Conservation (phyloP, 1,284 basidiomycete species). For the Pholiota adiposa region DNA sequence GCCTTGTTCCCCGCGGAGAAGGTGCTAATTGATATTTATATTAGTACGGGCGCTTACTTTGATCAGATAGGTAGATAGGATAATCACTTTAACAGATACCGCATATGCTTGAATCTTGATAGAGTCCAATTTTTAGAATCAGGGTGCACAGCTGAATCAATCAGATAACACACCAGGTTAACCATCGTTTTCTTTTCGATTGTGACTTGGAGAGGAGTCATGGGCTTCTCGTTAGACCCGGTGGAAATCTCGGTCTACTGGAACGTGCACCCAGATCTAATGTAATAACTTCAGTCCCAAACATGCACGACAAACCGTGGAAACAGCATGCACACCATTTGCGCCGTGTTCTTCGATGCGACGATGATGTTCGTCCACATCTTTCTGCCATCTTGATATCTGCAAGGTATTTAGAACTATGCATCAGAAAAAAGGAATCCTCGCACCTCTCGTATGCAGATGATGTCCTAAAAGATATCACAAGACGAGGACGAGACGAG, state of each 20-base stretch:
- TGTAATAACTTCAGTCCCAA: not conserved
- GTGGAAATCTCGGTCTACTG: constrained; percentile 45
- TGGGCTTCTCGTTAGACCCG: constrained; percentile 26
- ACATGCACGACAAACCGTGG: not conserved
- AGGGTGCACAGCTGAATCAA: too few relatives aligned
- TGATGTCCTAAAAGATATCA: constrained; percentile 66
- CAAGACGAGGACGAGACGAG: constrained; percentile 67
- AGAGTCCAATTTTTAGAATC: too few relatives aligned
- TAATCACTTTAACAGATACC: constrained; percentile 28
- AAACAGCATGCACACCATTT: constrained; percentile 43
- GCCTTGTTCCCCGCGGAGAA: constrained; percentile 60
- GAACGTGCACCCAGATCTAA: constrained; percentile 66
- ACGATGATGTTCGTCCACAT: constrained; percentile 61
- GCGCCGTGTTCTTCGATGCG: constrained; percentile 54
- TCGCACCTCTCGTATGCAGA: constrained; percentile 68
- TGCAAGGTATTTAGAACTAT: constrained; percentile 21
- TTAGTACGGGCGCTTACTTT: not conserved
- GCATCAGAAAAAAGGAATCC: not conserved
- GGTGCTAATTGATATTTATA: constrained; percentile 47
- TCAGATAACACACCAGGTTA: constrained; percentile 57
- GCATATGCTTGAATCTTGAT: constrained; percentile 57
- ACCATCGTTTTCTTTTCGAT: constrained; percentile 78
- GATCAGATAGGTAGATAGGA: not conserved
- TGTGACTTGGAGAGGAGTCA: constrained; percentile 47
- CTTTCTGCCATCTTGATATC: constrained; percentile 62